phyloP scores from a whole-genome alignment of 192 early-diverging fungal genomes.

The Coemansia sp. region DNA sequence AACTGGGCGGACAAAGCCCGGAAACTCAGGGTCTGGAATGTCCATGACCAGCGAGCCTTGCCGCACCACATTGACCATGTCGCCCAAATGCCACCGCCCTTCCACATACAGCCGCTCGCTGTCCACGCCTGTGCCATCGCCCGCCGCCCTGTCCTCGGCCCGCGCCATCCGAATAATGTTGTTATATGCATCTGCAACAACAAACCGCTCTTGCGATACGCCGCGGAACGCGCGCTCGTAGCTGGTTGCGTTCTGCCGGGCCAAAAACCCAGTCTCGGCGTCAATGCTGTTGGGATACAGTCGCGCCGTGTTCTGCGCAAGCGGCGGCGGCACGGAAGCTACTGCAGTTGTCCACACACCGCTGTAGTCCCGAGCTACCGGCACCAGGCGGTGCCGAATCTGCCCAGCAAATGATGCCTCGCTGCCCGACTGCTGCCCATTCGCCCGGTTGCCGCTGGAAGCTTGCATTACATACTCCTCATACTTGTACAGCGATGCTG shows the following conservation, averaged over 20 bases:
- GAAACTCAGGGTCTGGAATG: constrained; percentile 60
- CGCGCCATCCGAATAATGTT: constrained; percentile 23
- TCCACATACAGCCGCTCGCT: constrained; percentile 54
- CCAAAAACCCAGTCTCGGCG: constrained; percentile 16
- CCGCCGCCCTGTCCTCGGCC: background rate
- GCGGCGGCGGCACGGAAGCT: constrained; percentile 26
- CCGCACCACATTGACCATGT: constrained; percentile 75
- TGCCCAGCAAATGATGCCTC: background rate
- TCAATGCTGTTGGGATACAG: constrained; percentile 10
- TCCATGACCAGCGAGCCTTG: constrained; percentile 79
- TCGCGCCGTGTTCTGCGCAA: constrained; percentile 9
- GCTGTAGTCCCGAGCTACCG: constrained; percentile 33
- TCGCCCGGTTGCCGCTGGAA: background rate
- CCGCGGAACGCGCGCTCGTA: constrained; percentile 13
- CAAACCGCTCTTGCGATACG: constrained; percentile 10
- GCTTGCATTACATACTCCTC: constrained; percentile 13
- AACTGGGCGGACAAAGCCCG: constrained; percentile 43
- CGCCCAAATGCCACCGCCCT: constrained; percentile 78
- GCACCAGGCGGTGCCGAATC: constrained; percentile 23
- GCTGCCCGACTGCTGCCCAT: background rate
- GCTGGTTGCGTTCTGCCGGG: background rate
- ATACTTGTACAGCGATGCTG: constrained; percentile 61
- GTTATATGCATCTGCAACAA: constrained; percentile 36
- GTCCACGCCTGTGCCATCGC: background rate
- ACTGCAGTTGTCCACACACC: constrained; percentile 38